These are phyloP conservation scores for Ceratocystis ficicola DNA, from an alignment of 2,329 filamentous ascomycete species.

Conservation along the genomic window DNA sequence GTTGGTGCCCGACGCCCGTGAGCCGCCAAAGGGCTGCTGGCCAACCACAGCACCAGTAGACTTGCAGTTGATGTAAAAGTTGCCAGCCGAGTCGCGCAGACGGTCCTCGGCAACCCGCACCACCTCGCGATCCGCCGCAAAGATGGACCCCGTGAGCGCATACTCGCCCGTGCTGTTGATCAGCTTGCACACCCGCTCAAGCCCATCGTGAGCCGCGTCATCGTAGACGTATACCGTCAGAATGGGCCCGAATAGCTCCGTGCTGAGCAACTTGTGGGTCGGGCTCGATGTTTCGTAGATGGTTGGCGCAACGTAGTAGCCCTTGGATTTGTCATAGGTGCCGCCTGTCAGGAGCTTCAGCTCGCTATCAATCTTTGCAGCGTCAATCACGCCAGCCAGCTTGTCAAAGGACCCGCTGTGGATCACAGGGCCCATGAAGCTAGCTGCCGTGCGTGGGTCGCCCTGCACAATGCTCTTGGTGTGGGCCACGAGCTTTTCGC, in stretches of 20 bases:
- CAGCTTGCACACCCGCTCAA: conserved; percentile 46
- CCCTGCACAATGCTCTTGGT: conserved; percentile 60
- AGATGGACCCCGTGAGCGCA: conserved; percentile 63
- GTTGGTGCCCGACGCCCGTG: conserved; percentile 57
- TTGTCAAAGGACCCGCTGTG: conserved; percentile 73
- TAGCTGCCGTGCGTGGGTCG: conserved; percentile 52
- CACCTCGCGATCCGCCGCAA: conserved; percentile 55
- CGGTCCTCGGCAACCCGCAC: conserved; percentile 58
- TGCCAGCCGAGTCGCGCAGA: conserved; percentile 61
- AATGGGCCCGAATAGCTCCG: conserved; percentile 73
- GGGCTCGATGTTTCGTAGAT: conserved; percentile 66
- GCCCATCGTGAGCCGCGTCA: conserved; percentile 47
- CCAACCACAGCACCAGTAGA: conserved; percentile 61
- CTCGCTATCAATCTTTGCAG: conserved; percentile 61
- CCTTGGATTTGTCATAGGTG: conserved; percentile 62
- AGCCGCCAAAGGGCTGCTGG: conserved; percentile 60
- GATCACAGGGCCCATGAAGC: conserved; percentile 82
- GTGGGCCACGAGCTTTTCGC: conserved; percentile 53
- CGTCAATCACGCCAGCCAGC: conserved; percentile 62
- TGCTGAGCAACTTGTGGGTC: conserved; percentile 58
- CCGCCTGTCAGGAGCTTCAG: conserved; percentile 65
- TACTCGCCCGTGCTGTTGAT: conserved; percentile 66
- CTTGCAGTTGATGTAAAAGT: conserved; percentile 83
- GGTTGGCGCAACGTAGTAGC: conserved; percentile 75
- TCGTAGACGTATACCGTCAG: conserved; percentile 67